phyloP scores from a whole-genome alignment of 495 filamentous ascomycete species.

The Lophiotrema nucula region DNA sequence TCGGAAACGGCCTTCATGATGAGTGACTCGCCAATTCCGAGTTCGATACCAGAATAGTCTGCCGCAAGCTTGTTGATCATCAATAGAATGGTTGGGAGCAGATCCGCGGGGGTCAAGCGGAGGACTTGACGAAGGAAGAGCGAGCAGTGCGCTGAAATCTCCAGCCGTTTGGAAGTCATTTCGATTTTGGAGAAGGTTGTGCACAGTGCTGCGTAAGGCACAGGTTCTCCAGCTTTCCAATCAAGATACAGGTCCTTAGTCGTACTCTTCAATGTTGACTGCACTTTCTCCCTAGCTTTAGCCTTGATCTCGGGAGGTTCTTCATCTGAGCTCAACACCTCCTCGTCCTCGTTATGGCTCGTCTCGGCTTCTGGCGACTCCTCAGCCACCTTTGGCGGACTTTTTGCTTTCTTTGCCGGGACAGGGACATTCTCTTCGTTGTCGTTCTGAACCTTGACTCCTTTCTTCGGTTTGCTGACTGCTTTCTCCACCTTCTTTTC shows the following conservation, averaged over 20 bases:
- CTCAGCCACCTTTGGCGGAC: constrained; percentile 7
- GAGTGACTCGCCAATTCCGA: constrained; percentile 93
- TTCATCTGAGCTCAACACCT: constrained; percentile 47
- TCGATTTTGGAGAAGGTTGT: constrained; percentile 92
- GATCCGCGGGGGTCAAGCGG: constrained; percentile 81
- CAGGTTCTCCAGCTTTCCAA: constrained; percentile 83
- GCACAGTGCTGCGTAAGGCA: constrained; percentile 93
- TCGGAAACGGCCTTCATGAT: constrained; percentile 99
- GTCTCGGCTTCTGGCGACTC: constrained; percentile 3
- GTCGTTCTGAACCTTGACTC: neutral
- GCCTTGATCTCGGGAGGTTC: constrained; percentile 72
- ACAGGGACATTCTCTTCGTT: neutral
- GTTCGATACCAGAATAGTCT: constrained; percentile 91
- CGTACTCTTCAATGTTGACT: constrained; percentile 65
- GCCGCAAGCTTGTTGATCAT: constrained; percentile 98
- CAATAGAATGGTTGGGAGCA: constrained; percentile 81
- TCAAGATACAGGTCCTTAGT: constrained; percentile 86
- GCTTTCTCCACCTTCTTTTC: constrained; percentile 6
- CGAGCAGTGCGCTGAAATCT: constrained; percentile 83
- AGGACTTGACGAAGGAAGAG: constrained; percentile 90
- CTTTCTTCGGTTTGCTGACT: constrained; percentile 5
- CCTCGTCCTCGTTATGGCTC: constrained; percentile 29
- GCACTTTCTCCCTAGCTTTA: constrained; percentile 80
- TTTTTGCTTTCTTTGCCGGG: constrained; percentile 14
- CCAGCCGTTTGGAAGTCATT: constrained; percentile 83